phyloP scores from a whole-genome alignment of 2,329 filamentous ascomycete genomes.

The Aspergillus spinulosporus region DNA sequence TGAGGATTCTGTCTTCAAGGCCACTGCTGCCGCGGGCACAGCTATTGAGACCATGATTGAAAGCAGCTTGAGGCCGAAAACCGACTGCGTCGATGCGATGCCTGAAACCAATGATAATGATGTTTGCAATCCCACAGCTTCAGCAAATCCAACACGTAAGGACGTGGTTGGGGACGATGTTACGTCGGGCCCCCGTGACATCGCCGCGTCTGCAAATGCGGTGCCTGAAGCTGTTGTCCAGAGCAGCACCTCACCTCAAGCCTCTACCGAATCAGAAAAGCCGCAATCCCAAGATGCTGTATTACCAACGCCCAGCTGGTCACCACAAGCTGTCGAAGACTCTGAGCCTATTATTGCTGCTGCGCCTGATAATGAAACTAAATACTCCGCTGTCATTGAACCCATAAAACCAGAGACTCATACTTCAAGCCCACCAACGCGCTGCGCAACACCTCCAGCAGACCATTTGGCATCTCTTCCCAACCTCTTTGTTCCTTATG shows the following conservation, averaged over 20 bases:
- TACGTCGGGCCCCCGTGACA: neutral
- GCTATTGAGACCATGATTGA: neutral
- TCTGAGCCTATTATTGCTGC: too few species aligned
- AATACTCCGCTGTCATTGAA: too few species aligned
- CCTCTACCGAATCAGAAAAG: too few species aligned
- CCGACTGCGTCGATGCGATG: too few species aligned
- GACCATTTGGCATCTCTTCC: slow-evolving; percentile 5
- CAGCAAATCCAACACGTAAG: too few species aligned
- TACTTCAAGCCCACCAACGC: neutral
- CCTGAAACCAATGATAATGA: too few species aligned
- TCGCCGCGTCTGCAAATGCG: neutral
- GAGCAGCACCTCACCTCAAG: neutral
- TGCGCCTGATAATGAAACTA: too few species aligned
- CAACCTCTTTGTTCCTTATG: slow-evolving; percentile 9
- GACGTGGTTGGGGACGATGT: neutral
- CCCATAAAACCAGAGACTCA: too few species aligned
- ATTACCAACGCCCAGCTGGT: too few species aligned
- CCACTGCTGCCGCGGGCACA: neutral
- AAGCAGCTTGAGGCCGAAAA: neutral
- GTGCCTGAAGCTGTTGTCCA: neutral
- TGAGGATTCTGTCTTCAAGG: neutral
- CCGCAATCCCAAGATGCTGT: too few species aligned
- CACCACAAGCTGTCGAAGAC: too few species aligned
- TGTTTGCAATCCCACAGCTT: neutral
- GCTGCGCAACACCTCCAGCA: slow-evolving; percentile 2